These are phyloP conservation scores for Litsea cubeba DNA, from an alignment of 164 flowering plant species.

Conservation along the genomic window DNA sequence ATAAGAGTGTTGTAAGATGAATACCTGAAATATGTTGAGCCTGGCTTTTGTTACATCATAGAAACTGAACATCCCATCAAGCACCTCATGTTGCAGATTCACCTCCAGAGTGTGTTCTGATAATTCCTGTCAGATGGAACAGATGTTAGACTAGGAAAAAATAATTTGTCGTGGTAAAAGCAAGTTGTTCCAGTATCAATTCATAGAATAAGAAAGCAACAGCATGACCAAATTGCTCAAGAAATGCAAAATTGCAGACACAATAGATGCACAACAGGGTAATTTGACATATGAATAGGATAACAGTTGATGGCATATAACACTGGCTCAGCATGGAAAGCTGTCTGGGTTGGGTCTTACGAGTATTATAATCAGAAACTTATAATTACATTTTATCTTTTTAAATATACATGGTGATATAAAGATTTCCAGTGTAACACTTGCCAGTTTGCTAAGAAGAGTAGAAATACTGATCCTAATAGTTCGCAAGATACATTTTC, in stretches of 20 bases:
- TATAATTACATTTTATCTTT: too few relatives aligned
- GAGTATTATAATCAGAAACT: too few relatives aligned
- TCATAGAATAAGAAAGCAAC: background rate
- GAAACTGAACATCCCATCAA: constrained; percentile 83
- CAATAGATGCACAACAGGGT: background rate
- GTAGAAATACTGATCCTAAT: too few relatives aligned
- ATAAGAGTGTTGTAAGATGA: background rate
- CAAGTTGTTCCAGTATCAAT: background rate
- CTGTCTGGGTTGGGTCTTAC: too few relatives aligned
- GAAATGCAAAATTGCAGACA: background rate
- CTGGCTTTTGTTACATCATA: constrained; percentile 72
- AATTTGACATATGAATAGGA: background rate
- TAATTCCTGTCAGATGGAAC: constrained; percentile 56
- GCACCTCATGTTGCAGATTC: constrained; percentile 67
- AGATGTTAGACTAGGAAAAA: background rate
- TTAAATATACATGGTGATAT: too few relatives aligned
- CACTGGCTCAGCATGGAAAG: too few relatives aligned
- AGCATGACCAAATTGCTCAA: background rate
- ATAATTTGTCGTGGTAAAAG: background rate
- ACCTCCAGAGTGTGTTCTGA: constrained; percentile 71
- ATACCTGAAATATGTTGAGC: constrained; percentile 84
- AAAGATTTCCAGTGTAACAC: too few relatives aligned
- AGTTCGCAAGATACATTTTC: too few relatives aligned
- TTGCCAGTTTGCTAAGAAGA: too few relatives aligned
- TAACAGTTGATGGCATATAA: too few relatives aligned